Evolutionary conservation across 768 basidiomycete species (phyloP).

Genomic region (Mrakia frigida): DNA sequence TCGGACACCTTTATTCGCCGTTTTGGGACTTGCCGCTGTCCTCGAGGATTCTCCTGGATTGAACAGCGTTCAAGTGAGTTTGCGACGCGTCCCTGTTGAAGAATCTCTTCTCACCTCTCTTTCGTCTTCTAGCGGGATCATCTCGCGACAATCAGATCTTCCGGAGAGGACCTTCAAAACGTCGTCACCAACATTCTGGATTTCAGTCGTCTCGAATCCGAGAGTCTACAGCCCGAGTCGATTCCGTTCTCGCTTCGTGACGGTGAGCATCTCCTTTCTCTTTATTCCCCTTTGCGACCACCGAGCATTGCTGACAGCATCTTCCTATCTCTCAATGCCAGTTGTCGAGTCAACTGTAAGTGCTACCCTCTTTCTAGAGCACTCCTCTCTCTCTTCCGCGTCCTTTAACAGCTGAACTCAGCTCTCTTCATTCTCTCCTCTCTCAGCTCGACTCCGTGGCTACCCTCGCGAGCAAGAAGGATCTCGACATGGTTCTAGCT

Average conservation of each 20-base stretch:
- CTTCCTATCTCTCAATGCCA: too few relatives aligned
- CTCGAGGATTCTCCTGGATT: conserved; percentile 28
- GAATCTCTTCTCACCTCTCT: not conserved
- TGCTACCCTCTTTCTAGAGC: too few relatives aligned
- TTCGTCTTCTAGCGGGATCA: conserved; percentile 13
- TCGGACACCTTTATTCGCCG: conserved; percentile 21
- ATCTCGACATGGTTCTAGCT: not conserved
- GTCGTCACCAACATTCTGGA: conserved; percentile 2
- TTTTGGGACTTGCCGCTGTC: conserved; percentile 25
- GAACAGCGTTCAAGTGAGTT: not conserved
- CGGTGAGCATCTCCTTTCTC: too few relatives aligned
- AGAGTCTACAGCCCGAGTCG: not conserved
- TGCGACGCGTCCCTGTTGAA: not conserved
- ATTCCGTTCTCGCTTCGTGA: not conserved
- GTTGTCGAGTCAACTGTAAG: too few relatives aligned
- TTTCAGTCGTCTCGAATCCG: not conserved
- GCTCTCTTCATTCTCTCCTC: too few relatives aligned
- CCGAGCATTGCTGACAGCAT: too few relatives aligned
- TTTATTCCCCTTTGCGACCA: too few relatives aligned
- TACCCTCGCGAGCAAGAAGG: conserved; percentile 10
- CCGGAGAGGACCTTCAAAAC: conserved; percentile 11
- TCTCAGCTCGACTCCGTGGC: conserved; percentile 3
- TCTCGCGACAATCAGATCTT: conserved; percentile 13
- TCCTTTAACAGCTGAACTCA: too few relatives aligned
- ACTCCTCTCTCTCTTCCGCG: too few relatives aligned